Base-by-base conservation (phyloP, 75 land plant species). In the Gnetum montanum region DNA sequence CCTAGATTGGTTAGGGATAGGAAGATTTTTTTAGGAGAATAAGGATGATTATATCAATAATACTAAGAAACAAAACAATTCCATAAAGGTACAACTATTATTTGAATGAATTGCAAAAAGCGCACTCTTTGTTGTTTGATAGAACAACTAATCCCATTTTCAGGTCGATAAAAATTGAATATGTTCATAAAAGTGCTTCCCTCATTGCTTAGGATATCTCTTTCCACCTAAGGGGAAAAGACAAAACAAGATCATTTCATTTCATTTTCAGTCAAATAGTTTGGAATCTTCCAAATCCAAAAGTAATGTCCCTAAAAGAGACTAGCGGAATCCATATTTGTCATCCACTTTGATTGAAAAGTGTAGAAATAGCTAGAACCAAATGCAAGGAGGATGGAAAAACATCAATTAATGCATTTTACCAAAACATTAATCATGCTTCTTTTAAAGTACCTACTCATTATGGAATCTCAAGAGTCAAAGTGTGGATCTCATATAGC, bases 121-220 rank as follows among this genome's bases (percentile, higher is more conserved):
- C 31, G 55, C 34, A 11, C n/a, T 59, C 31, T 61, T 60, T 60
- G 23, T 45, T 46, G 51, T 61, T 53, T 16, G 34, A 61, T 61
- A 53, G 46, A 52, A 63, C 65, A 63, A 63, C 57, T 37, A 53
- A 36, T 64, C 54, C 67, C 50, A 45, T 56, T 41, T 55, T 64
- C 10, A 31, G 47, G 66, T 63, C 48, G 12, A 57, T 63, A 41
- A 63, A 54, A 34, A 40, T 63, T 36, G 28, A 63, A 53, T 63
- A 5, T 54, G 16, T 36, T 23, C 41, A 43, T 55, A 41, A 46
- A 30, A 64, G 58, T 55, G 58, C 49, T 64, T 64, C 58, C 45
- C 37, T 19, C 22, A 64, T 64, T 51, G 38, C 56, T 54, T 49
- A 41, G 18, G 66, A 54, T 49, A 64, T 64, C 26, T 41, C 57